A percentile compares a stretch with the other conserved stretches of the same genome.
phyloP scores from a whole-genome alignment of 257 asterid species.

The Solanum okadae region DNA sequence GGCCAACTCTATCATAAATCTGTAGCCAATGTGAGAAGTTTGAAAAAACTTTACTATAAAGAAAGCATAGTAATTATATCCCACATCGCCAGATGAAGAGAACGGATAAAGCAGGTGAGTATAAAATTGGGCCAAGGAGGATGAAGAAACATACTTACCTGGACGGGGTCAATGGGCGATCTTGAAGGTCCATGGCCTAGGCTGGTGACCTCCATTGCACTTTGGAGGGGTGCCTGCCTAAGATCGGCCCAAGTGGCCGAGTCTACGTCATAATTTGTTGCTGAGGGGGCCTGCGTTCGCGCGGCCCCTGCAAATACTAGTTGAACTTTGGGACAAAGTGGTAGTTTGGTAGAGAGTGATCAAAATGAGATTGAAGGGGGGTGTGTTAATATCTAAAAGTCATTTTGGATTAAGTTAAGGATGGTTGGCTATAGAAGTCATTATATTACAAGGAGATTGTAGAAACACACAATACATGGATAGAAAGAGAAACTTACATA shows the following conservation, averaged over 20 bases:
- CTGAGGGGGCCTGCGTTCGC: background rate
- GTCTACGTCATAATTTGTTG: background rate
- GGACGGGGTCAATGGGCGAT: slow-evolving; percentile 16
- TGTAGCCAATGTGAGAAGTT: background rate
- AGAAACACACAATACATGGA: no score
- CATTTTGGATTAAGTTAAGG: no score
- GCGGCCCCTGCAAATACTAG: background rate
- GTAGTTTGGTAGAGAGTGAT: no score
- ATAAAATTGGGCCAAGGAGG: background rate
- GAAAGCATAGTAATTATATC: background rate
- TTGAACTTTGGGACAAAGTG: no score
- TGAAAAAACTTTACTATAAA: background rate
- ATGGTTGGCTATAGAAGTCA: no score
- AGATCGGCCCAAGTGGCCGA: background rate
- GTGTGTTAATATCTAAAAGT: no score
- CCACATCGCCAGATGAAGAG: background rate
- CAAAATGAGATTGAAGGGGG: background rate
- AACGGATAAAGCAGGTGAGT: background rate
- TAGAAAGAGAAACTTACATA: no score
- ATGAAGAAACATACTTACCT: slow-evolving; percentile 11
- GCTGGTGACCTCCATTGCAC: slow-evolving; percentile 24
- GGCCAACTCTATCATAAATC: background rate
- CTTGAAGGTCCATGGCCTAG: slow-evolving; percentile 15
- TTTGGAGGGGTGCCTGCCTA: slow-evolving; percentile 3
- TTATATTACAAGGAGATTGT: no score